Evolutionary conservation across 768 basidiomycete species (phyloP), one percentile per base, ranked within the genome.

Genomic region (Crepidotus variabilis): DNA sequence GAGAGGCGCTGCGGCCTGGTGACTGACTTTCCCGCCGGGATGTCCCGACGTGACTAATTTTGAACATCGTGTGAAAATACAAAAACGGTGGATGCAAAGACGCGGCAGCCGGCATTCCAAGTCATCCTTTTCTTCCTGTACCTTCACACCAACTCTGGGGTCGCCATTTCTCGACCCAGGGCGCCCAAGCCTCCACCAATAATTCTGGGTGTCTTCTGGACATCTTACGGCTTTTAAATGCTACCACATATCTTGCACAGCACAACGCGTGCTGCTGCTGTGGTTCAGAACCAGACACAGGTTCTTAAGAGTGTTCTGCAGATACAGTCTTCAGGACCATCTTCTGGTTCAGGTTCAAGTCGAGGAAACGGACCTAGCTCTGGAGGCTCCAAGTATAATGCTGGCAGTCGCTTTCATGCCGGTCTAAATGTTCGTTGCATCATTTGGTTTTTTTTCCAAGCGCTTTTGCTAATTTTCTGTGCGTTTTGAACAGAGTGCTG

Each of bases 271-370:
- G 89, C 87, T 14, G 90, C 85, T 48, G 83, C 87, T 0, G 82
- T 85, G 49, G 86, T 88, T 55, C 89, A 92, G 62, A 84, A 85
- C 59, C 88, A 88, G 68, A 78, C 77, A 4, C 78, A 85, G 58
- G 82, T 88, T 0, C 75, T 92, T 67, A 77, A 90, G 57, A 92
- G 88, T 79, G 91, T 88, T 54, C 78, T 92, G 55, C 87, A 90
- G 66, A 66, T 83, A 16, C 85, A 85, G 71, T 76, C 81, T 2
- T 76, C 80, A 45, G 69, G 74, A 9, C 72, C 80, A 7, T 75
- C 78, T 7, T 72, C 78, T 23, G 64, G 76, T 63, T 60, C 78
- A 55, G 65, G 78, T 61, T 83, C 85, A 60, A 67, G 69, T 51
- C 70, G 74, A 68, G 75, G 78, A 56, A 78, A 81, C 39, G 82